Evolutionary conservation across 306 rosid genomes (phyloP).

Genomic region (Oemleria cerasiformis): DNA sequence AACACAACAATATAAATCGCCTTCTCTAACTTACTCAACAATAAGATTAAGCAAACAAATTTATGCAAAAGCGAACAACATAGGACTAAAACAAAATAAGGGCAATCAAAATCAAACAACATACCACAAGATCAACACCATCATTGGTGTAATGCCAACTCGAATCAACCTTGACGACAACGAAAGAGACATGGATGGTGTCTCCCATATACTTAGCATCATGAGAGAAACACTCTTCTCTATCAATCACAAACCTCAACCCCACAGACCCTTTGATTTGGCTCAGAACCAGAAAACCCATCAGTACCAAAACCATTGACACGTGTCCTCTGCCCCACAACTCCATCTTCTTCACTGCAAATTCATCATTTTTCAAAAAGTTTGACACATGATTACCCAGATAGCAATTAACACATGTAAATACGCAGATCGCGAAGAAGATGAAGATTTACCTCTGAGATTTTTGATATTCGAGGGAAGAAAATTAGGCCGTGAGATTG

Average conservation of each 20-base stretch:
- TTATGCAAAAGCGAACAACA: background rate
- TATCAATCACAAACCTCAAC: conserved; percentile 76
- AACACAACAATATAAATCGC: background rate
- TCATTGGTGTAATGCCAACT: conserved; percentile 61
- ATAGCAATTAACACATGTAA: background rate
- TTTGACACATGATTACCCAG: conserved; percentile 12
- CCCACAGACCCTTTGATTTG: conserved; percentile 45
- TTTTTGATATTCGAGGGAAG: background rate
- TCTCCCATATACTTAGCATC: conserved; percentile 78
- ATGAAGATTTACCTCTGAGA: background rate
- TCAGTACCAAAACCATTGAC: conserved; percentile 29
- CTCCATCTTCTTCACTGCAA: conserved; percentile 21
- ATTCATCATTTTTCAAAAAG: background rate
- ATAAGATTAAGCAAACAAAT: background rate
- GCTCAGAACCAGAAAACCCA: conserved; percentile 36
- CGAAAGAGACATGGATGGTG: conserved; percentile 79
- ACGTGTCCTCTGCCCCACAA: conserved; percentile 3
- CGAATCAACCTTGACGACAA: conserved; percentile 79
- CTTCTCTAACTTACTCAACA: background rate
- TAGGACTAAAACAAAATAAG: background rate
- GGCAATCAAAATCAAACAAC: conserved; percentile 10
- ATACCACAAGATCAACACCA: conserved; percentile 89
- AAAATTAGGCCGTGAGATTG: background rate
- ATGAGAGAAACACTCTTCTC: conserved; percentile 84
- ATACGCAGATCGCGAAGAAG: background rate